These are phyloP conservation scores for Panicum miliaceum DNA, from an alignment of 176 grass and related monocot species.

Conservation along the genomic window DNA sequence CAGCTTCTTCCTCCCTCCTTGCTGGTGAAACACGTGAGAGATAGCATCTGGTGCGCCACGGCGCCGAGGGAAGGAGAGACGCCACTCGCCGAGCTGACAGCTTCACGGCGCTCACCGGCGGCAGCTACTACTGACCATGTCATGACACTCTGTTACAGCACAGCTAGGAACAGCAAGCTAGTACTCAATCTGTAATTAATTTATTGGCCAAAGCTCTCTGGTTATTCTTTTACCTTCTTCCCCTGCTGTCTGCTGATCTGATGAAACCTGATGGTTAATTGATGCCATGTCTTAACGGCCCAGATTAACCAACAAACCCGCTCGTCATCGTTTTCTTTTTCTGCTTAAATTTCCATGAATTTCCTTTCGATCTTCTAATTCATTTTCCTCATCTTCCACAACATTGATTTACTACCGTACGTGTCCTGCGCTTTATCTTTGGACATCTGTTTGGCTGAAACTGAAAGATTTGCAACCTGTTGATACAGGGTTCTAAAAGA, in stretches of 20 bases:
- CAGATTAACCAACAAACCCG: not conserved
- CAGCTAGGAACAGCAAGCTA: constrained; percentile 42
- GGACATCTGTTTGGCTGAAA: not conserved
- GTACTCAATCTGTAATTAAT: constrained; percentile 33
- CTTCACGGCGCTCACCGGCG: constrained; percentile 11
- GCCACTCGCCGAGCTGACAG: not conserved
- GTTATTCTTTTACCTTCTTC: not conserved
- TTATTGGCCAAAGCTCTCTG: constrained; percentile 2
- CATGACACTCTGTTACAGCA: constrained; percentile 75
- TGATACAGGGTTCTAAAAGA: not conserved
- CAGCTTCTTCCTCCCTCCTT: constrained; percentile 63
- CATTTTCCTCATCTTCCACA: not conserved
- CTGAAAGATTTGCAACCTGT: not conserved
- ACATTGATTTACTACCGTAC: too few relatives aligned
- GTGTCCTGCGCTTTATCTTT: not conserved
- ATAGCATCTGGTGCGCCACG: constrained; percentile 67
- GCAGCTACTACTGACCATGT: constrained; percentile 56
- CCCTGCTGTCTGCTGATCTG: not conserved
- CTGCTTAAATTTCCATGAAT: not conserved
- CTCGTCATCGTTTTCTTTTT: not conserved
- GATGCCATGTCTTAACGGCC: not conserved
- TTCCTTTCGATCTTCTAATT: not conserved
- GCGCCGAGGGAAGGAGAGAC: not conserved
- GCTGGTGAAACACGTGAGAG: constrained; percentile 68
- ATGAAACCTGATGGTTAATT: not conserved